A percentile compares a stretch with the other conserved stretches of the same genome.
Evolutionary conservation across 805 yeast genomes (phyloP).

Genomic region (Clavispora asparagi): DNA sequence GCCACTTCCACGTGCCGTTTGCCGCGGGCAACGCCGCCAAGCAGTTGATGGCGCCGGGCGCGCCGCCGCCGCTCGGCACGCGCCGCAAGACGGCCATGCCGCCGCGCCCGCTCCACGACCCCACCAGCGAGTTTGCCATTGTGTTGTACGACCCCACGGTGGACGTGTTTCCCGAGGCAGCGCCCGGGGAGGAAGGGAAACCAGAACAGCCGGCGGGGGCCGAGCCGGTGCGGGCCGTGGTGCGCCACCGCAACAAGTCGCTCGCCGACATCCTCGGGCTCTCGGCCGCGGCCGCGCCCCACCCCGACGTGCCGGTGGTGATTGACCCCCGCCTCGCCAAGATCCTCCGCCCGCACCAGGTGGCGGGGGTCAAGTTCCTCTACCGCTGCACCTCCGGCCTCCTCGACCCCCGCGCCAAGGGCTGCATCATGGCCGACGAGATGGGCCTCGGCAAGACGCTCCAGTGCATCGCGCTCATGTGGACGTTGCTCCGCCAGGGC

Average conservation of each 20-base stretch:
- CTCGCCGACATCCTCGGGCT: constrained; percentile 80
- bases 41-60: constrained; percentile 23
- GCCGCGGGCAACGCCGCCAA: constrained; percentile 30
- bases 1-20: constrained; percentile 61
- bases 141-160: constrained; percentile 94
- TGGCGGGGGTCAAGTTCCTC: constrained; percentile 89
- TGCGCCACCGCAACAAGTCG: constrained; percentile 36
- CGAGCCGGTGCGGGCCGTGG: neutral
- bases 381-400: constrained; percentile 89
- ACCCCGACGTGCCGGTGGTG: constrained; percentile 90
- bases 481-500: constrained; percentile 87
- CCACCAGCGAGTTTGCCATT: constrained; percentile 86
- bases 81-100: constrained; percentile 61
- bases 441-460: constrained; percentile 93
- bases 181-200: constrained; percentile 21
- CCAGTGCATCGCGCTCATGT: constrained; percentile 84
- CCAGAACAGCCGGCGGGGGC: neutral
- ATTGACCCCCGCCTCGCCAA: constrained; percentile 85
- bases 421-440: constrained; percentile 98
- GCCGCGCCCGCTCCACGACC: constrained; percentile 95
- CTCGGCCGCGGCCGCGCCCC: constrained; percentile 45
- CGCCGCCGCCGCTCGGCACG: constrained; percentile 83
- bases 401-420: constrained; percentile 76
- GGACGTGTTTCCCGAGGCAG: constrained; percentile 44
- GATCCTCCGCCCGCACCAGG: constrained; percentile 90